A percentile compares a stretch with the other conserved stretches of the same genome.
These are phyloP conservation scores for Eleusine indica DNA, from an alignment of 176 grass and related monocot species.

Conservation along the genomic window DNA sequence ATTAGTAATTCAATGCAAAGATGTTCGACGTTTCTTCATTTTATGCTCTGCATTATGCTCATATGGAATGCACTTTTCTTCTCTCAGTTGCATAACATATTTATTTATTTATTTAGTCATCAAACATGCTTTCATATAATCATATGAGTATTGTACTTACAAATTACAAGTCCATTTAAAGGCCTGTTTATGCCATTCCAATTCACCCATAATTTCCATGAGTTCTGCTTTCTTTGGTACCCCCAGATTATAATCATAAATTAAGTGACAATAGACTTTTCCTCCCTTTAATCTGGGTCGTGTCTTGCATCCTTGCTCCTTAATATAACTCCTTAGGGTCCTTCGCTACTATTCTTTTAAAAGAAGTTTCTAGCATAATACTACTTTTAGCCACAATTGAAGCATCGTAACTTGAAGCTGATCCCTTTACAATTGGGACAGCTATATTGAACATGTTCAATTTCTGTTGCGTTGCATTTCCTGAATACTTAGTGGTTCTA, in stretches of 20 bases:
- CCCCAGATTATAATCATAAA: neutral
- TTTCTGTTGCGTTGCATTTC: neutral
- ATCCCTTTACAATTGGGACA: neutral
- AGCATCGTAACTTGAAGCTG: neutral
- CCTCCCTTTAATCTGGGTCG: neutral
- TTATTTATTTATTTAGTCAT: neutral
- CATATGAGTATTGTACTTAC: neutral
- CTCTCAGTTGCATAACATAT: neutral
- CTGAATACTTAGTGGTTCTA: neutral
- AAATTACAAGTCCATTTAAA: neutral
- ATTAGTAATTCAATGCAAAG: slow-evolving; percentile 5
- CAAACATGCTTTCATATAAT: neutral
- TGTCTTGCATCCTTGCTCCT: neutral
- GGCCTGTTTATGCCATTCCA: neutral
- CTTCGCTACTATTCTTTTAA: neutral
- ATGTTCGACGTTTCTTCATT: slow-evolving; percentile 18
- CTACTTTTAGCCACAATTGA: neutral
- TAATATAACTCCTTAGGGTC: neutral
- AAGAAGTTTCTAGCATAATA: neutral
- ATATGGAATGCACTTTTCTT: neutral
- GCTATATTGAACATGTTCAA: neutral
- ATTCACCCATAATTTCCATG: neutral
- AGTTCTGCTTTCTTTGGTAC: neutral
- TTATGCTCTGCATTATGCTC: slow-evolving; percentile 16
- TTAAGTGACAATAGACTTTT: neutral